phyloP scores from a whole-genome alignment of 2,329 filamentous ascomycete genomes.

The Exophiala lecanii-corni region DNA sequence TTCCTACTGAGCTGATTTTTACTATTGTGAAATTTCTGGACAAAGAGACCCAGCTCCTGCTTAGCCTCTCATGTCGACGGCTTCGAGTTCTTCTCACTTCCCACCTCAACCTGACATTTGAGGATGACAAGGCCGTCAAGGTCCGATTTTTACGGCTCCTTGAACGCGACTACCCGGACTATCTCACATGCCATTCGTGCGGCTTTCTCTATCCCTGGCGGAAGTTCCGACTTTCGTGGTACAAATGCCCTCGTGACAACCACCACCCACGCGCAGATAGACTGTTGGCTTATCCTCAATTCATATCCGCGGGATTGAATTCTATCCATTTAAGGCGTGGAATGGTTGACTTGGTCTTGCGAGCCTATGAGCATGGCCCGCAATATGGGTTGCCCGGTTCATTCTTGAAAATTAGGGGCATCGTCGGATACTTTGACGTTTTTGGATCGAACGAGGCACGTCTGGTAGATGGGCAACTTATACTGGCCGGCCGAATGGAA shows the following conservation, averaged over 20 bases:
- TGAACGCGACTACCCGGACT: constrained; percentile 17
- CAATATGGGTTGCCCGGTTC: constrained; percentile 11
- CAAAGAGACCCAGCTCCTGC: neutral
- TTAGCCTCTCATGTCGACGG: constrained; percentile 8
- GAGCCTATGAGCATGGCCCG: constrained; percentile 15
- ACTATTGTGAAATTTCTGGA: neutral
- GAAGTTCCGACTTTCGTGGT: constrained; percentile 3
- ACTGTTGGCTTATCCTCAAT: neutral
- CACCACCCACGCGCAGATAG: neutral
- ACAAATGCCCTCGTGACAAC: constrained; percentile 13
- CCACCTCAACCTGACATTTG: constrained; percentile 8
- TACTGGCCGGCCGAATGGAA: constrained; percentile 12
- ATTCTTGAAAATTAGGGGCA: constrained; percentile 11
- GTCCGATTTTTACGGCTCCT: constrained; percentile 15
- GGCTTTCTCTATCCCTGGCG: constrained; percentile 16
- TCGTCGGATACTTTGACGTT: neutral
- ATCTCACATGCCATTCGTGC: constrained; percentile 17
- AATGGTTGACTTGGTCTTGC: constrained; percentile 17
- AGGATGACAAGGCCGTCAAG: constrained; percentile 10
- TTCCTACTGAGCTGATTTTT: neutral
- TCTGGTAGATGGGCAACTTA: constrained; percentile 17
- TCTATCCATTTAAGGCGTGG: constrained; percentile 9
- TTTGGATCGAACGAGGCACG: constrained; percentile 10
- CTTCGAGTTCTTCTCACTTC: constrained; percentile 16
- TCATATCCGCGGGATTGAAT: neutral